Base-by-base conservation (phyloP, 495 filamentous ascomycete genomes). In the Podospora sp. region DNA sequence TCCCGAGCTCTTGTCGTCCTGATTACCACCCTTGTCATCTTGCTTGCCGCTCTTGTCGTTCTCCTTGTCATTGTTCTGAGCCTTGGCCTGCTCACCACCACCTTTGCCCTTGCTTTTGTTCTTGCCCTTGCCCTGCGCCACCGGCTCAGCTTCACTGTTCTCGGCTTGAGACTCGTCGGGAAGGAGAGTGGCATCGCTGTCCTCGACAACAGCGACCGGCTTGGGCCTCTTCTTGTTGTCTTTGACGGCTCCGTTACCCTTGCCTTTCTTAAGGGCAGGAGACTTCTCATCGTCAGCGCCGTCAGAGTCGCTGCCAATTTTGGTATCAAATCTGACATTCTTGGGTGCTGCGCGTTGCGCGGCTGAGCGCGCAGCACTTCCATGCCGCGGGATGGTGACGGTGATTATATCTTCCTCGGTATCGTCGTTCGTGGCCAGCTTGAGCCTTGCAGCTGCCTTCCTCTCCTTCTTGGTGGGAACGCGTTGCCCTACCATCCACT, bases 401-500 rank as follows among this genome's bases (percentile, higher is more conserved):
- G 71, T 70, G 33, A 81, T 36, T 8, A 68, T 67, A 29, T 83
- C 80, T 18, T 72, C 69, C 35, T 74, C 69, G 9, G 69, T 69
- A 33, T 78, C 75, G 35, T 82, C 78, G 59, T 83, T 77, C 11
- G 80, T 80, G 16, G 74, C 59, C 7, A 83, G 50, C 27, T 77
- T 73, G 18, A 46, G 5, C 40, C 14, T 46, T 4, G 14, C 40
- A 18, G 40, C 80, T n/a, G 20, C 21, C 53, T 69, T 56, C 62
- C 71, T 75, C 20, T 62, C 69, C 22, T 55, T 63, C 11, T 26
- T n/a, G 8, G 18, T 65, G 6, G 64, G 51, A 33, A 78, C 35
- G 25, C 79, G 80, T 49, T 75, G 76, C 33, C 80, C 80, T 0
- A 80, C 61, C 60, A 81, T 71, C 81, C 81, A 83, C 68, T 83